Base-by-base conservation (phyloP, 192 early-diverging fungal genomes). In the Bifiguratus adelaidae region DNA sequence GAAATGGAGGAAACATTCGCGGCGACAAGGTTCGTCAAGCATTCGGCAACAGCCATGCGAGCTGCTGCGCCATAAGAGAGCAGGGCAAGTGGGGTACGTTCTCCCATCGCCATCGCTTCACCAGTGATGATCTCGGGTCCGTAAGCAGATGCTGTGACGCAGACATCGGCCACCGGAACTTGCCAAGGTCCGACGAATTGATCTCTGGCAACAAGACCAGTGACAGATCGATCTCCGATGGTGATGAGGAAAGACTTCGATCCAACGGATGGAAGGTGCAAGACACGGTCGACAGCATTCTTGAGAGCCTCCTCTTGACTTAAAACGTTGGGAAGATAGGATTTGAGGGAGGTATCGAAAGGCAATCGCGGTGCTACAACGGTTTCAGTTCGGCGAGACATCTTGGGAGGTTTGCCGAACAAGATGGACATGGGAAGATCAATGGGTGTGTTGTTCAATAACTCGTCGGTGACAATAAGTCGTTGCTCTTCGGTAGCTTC, bases 101-200 rank as follows among this genome's bases (percentile, higher is more conserved):
- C 97, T 40, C 97, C 97, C 82, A 95, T 85, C 8, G 95, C 88
- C 92, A 99, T 97, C 9, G 95, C 93, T 65, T 96, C 87, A 51
- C 95, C 97, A 1, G 77, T 78, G 19, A 71, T 67, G 33, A 78
- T 61, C 42, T 82, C 80, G 47, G 69, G 55, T 33, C 76, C 77
- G 59, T 85, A 82, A 12, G 82, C 79, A 2, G 92, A 77, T n/a
- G 71, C 68, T n/a, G 81, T 88, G 8, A 99, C 89, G 0, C 90
- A 81, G 8, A 95, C 94, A 67, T 99, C 95, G 20, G 97, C 88
- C 15, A 99, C 95, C 33, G 97, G 97, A 35, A 90, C 80, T 65
- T 98, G 95, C 97, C 97, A 99, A 2, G 95, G 91, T 7, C 97
- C 97, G 24, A 99, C 97, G 78, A 96, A 82, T 52, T 96, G 97